Base-by-base conservation (phyloP, 2,329 filamentous ascomycete species). In the Sclerotinia glacialis region DNA sequence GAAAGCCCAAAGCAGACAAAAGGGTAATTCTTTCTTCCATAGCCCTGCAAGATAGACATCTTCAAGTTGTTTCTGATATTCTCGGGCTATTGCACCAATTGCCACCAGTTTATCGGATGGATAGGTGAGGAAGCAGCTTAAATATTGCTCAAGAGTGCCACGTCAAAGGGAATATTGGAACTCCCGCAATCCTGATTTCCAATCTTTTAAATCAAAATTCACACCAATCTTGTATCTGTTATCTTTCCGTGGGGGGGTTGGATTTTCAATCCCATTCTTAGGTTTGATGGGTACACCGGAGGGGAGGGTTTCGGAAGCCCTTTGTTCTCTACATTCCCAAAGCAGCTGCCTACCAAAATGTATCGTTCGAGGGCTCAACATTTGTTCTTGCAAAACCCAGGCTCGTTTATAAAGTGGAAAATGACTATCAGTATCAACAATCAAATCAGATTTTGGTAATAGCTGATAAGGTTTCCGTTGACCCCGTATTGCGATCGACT, bases 381-480 rank as follows among this genome's bases (percentile, higher is more conserved):
- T 18, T 6, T n/a, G 52, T n/a, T 54, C 26, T 14, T 54, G 28
- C 8, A 54, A 5, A n/a, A 37, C 52, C 52, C 31, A 54, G 3
- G 18, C 52, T 14, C 46, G 46, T n/a, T 12, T 23, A n/a, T 49
- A 23, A 4, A 49, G n/a, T 49, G 5, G 21, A 12, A 11, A 8
- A 4, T 49, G 46, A 49, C 23, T 23, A 23, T 23, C 8, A 23
- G 21, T 49, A 49, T n/a, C 9, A 23, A 37, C 11, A 5, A n/a
- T 7, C 16, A 12, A 23, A 11, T 37, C 37, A 23, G 21, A n/a
- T 0, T 6, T 14, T 11, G 12, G 18, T 6, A 18, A 34, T 54
- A n/a, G 3, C 3, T n/a, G 18, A 37, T 23, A 34, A 0, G n/a
- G 1, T 3, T 11, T 9, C n/a, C n/a, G 52, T 1, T n/a, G 8